Base-by-base conservation (phyloP, 2,329 filamentous ascomycete species). In the Zarea fungicola region DNA sequence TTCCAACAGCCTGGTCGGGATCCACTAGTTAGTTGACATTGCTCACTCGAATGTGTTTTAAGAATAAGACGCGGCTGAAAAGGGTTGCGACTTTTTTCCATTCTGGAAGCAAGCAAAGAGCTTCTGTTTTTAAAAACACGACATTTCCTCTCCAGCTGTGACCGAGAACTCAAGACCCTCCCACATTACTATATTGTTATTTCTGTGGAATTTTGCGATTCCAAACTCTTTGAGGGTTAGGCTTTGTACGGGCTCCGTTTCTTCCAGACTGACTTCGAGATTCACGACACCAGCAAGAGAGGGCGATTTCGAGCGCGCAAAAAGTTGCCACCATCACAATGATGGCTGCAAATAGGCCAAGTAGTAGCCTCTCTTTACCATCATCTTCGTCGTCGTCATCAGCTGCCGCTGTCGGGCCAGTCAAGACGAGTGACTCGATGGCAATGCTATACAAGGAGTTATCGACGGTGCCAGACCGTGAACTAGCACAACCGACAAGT, bases 391-490 rank as follows among this genome's bases (percentile, higher is more conserved):
- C 44, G 26, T 32, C 29, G 2, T 35, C 36, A 9, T n/a, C 13
- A 26, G 13, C 13, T n/a, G 39, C 23, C 40, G 9, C 29, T 28
- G 28, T 19, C 40, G 39, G 29, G 2, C 19, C 32, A 16, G 32
- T 43, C 13, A 34, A 18, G 23, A 31, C 32, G 1, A 40, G 40
- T 2, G 47, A 32, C 13, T 28, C 47, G 31, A 23, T 49, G 3
- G n/a, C 21, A 2, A 10, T 36, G 18, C 32, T 49, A 10, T 42
- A 31, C 40, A 21, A 39, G 40, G 47, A 49, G 32, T 19, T 49
- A n/a, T 43, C 47, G 14, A 37, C 47, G 18, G 25, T 49, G 13
- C 32, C 32, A 9, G 47, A 49, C 40, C 47, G 47, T 2, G 47
- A 49, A 5, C 40, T 19, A 9, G 14, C 34, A 18, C 44, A n/a